Conservation (phyloP, 306 rosid species). For the Canavalia ensiformis region DNA sequence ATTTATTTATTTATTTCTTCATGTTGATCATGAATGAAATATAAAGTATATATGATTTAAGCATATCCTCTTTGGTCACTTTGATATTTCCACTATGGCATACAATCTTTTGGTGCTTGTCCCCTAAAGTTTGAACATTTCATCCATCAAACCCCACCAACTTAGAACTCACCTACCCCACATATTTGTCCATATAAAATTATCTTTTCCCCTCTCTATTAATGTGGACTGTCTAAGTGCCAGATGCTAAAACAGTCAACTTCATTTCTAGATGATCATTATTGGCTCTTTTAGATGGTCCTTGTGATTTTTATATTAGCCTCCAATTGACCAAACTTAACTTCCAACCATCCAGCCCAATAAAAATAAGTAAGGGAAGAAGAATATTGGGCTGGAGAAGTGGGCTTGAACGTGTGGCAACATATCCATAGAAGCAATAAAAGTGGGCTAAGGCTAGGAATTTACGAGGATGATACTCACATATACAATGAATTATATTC, state of each 20-base stretch:
- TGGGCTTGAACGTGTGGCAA: no score
- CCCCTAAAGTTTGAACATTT: constrained; percentile 67
- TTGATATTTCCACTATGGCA: constrained; percentile 51
- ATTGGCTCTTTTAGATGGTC: not conserved
- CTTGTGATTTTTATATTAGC: not conserved
- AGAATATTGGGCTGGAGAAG: no score
- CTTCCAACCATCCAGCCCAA: no score
- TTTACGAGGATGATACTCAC: no score
- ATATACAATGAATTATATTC: no score
- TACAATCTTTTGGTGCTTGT: constrained; percentile 58
- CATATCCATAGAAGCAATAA: no score
- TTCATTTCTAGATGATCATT: constrained; percentile 32
- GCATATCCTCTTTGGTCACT: constrained; percentile 48
- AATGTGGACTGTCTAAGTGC: constrained; percentile 28
- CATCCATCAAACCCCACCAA: constrained; percentile 49
- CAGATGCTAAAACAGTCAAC: constrained; percentile 36
- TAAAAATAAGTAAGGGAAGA: no score
- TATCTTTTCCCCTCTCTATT: constrained; percentile 1
- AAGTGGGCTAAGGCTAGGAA: no score
- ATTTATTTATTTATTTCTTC: not conserved
- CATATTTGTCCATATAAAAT: constrained; percentile 40
- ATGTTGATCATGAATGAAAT: constrained; percentile 48
- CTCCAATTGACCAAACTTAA: no score
- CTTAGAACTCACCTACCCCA: constrained; percentile 53
- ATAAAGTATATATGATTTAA: constrained; percentile 40